Evolutionary conservation across 768 basidiomycete genomes (phyloP).

Genomic region (Strobilomyces echinocephalus): DNA sequence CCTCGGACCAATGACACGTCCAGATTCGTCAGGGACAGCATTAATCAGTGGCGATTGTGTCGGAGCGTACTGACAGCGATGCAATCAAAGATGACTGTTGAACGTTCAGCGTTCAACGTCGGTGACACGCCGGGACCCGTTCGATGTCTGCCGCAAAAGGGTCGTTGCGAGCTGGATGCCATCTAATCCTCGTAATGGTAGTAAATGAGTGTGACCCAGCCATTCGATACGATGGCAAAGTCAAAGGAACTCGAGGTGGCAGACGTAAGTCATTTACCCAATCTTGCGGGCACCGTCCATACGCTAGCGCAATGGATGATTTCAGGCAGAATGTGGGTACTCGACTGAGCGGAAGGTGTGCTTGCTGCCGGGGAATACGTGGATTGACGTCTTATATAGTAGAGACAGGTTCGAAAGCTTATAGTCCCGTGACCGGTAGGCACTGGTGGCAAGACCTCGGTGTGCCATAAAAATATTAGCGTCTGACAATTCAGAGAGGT

Average conservation of each 20-base stretch:
- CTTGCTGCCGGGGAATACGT: background rate
- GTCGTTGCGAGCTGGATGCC: constrained; percentile 57
- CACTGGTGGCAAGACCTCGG: constrained; percentile 1
- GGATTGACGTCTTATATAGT: background rate
- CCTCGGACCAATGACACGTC: background rate
- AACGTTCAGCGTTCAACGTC: constrained; percentile 41
- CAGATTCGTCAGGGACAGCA: background rate
- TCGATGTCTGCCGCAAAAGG: constrained; percentile 43
- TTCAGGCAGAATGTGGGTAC: constrained; percentile 11
- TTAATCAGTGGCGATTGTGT: constrained; percentile 1
- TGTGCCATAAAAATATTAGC: background rate
- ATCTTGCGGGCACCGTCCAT: constrained; percentile 34
- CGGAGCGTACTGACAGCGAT: background rate
- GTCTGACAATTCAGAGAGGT: background rate
- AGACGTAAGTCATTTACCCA: constrained; percentile 47
- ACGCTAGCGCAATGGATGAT: background rate
- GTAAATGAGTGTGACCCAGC: constrained; percentile 45
- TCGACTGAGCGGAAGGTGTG: background rate
- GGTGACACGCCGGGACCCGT: constrained; percentile 51
- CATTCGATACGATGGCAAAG: constrained; percentile 40
- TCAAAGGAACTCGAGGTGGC: constrained; percentile 32
- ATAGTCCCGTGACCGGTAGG: background rate
- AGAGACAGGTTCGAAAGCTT: background rate
- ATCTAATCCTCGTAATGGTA: constrained; percentile 56
- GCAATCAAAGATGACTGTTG: constrained; percentile 33